A percentile compares a stretch with the other conserved stretches of the same genome.
These are phyloP conservation scores for Diaporthe sp. DNA, from an alignment of 2,329 filamentous ascomycete species.

Conservation along the genomic window DNA sequence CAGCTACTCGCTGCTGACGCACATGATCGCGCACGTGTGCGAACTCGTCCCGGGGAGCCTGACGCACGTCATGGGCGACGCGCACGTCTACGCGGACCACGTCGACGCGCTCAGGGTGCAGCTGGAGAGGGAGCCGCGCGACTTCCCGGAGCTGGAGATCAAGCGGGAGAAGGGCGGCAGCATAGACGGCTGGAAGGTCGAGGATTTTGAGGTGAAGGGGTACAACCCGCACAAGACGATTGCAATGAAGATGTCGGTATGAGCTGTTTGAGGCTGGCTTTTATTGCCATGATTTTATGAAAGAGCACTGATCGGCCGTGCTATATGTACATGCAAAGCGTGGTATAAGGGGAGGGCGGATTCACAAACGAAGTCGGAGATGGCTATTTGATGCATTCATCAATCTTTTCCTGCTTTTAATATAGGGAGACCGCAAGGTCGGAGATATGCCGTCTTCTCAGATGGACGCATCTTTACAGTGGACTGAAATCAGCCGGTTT, in stretches of 20 bases:
- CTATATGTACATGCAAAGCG: not conserved
- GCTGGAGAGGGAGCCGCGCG: conserved; percentile 81
- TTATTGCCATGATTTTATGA: not conserved
- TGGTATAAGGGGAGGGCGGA: not conserved
- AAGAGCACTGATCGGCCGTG: not conserved
- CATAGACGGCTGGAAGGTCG: conserved; percentile 91
- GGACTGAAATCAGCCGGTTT: too few species aligned
- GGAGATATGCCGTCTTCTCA: too few species aligned
- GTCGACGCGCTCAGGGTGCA: conserved; percentile 88
- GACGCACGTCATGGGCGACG: conserved; percentile 97
- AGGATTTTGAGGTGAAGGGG: conserved; percentile 89
- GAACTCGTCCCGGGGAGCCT: conserved; percentile 88
- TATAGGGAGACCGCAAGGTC: conserved; percentile 30
- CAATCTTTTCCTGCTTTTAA: not conserved
- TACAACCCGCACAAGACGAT: conserved; percentile 94
- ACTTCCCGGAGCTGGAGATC: conserved; percentile 86
- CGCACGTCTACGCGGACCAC: conserved; percentile 96
- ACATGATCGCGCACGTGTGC: conserved; percentile 93
- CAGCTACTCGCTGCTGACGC: conserved; percentile 91
- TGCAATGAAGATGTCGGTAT: conserved; percentile 99
- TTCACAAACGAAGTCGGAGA: not conserved
- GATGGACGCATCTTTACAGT: too few species aligned
- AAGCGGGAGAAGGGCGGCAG: conserved; percentile 75
- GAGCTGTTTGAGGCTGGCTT: not conserved
- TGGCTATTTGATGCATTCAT: not conserved